Evolutionary conservation across 78 protist genomes (phyloP).

Genomic region (Emiliania huxleyi): DNA sequence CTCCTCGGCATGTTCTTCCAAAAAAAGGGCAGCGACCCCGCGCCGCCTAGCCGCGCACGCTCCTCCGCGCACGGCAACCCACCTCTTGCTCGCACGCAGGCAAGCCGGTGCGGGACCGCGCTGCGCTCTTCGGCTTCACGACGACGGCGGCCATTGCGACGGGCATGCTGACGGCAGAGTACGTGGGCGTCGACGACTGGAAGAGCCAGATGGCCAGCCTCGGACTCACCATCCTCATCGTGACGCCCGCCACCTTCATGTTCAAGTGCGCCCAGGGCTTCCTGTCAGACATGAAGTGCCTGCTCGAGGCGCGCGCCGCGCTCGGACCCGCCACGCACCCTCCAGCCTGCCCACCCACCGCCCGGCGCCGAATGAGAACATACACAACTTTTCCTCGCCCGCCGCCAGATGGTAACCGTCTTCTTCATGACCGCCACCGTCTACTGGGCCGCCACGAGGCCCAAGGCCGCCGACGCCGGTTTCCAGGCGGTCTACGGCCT

Average conservation of each 20-base stretch:
- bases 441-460: not conserved
- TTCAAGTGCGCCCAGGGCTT: not conserved
- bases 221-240: not conserved
- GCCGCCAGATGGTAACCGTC: not conserved
- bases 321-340: no score
- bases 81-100: not conserved
- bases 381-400: not conserved
- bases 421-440: not conserved
- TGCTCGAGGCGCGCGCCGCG: not conserved
- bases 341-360: no score
- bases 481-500: not conserved
- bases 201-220: not conserved
- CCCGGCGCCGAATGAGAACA: no score
- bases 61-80: not conserved
- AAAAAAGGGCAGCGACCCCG: not conserved
- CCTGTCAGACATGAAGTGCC: not conserved
- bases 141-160: not conserved
- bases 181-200: not conserved
- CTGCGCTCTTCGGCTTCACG: not conserved
- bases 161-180: not conserved
- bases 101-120: not conserved
- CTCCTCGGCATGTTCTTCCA: not conserved
- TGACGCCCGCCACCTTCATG: not conserved
- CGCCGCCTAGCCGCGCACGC: not conserved
- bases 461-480: not conserved